Conservation (phyloP, 306 rosid genomes). For the Macrotyloma uniflorum region DNA sequence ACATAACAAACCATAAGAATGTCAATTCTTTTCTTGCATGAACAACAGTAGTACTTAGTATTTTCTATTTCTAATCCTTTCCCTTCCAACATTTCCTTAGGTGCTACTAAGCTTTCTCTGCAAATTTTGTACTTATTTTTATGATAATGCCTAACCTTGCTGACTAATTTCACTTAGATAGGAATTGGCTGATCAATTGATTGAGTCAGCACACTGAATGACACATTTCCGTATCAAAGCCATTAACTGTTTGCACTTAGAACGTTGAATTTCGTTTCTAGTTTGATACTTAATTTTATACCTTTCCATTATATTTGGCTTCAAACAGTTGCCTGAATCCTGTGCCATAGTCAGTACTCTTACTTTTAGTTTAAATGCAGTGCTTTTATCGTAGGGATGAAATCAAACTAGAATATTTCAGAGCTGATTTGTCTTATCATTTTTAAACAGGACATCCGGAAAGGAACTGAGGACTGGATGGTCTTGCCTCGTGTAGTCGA, state of each 20-base stretch:
- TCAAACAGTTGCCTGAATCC: background rate
- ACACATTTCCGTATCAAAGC: background rate
- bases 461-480: slow-evolving; percentile 76
- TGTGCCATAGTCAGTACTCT: background rate
- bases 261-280: slow-evolving; percentile 25
- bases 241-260: background rate
- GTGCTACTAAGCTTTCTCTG: slow-evolving; percentile 9
- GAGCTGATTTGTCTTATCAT: slow-evolving; percentile 22
- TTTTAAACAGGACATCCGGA: slow-evolving; percentile 57
- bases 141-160: background rate
- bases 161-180: background rate
- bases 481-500: slow-evolving; percentile 78
- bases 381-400: slow-evolving; percentile 14
- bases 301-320: background rate
- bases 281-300: background rate
- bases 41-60: slow-evolving; percentile 6
- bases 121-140: background rate
- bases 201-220: background rate
- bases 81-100: background rate
- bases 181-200: slow-evolving; percentile 3
- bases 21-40: background rate
- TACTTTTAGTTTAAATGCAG: slow-evolving; percentile 29
- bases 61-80: slow-evolving; percentile 7
- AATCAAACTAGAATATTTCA: background rate
- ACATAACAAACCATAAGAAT: background rate